phyloP scores from a whole-genome alignment of 306 rosid genomes.

The Hylodesmum podocarpum region DNA sequence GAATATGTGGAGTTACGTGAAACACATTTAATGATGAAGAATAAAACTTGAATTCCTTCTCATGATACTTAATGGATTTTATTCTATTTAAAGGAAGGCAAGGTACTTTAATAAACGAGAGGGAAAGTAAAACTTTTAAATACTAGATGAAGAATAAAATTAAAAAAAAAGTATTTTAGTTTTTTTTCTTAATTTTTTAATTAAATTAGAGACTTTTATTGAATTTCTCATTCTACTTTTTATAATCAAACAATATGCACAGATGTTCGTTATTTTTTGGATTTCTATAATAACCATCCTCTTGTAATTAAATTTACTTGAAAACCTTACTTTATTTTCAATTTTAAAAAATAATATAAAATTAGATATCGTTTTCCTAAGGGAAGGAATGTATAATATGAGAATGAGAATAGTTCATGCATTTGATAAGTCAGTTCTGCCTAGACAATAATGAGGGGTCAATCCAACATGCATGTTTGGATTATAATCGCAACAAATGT shows the following conservation, averaged over 20 bases:
- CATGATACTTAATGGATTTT: background rate
- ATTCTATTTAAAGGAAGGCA: background rate
- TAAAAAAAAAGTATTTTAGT: background rate
- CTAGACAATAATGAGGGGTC: background rate
- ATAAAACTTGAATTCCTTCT: background rate
- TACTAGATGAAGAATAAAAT: background rate
- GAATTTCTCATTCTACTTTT: background rate
- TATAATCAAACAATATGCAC: background rate
- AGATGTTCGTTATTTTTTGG: no score
- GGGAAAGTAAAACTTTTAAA: background rate
- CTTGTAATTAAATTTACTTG: background rate
- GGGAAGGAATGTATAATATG: background rate
- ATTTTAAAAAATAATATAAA: background rate
- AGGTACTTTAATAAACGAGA: no score
- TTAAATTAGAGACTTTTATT: background rate
- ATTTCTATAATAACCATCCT: background rate
- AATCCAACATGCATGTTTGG: no score
- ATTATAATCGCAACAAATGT: no score
- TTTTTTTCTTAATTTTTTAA: background rate
- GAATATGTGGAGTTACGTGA: background rate
- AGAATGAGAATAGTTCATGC: background rate
- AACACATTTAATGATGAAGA: background rate
- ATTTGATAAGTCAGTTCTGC: background rate
- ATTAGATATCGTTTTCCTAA: background rate
- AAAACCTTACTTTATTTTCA: background rate